Percentiles rank a stretch among this genome's conserved stretches.
phyloP scores from a whole-genome alignment of 1,284 basidiomycete genomes.

The Omphalotus olearius region DNA sequence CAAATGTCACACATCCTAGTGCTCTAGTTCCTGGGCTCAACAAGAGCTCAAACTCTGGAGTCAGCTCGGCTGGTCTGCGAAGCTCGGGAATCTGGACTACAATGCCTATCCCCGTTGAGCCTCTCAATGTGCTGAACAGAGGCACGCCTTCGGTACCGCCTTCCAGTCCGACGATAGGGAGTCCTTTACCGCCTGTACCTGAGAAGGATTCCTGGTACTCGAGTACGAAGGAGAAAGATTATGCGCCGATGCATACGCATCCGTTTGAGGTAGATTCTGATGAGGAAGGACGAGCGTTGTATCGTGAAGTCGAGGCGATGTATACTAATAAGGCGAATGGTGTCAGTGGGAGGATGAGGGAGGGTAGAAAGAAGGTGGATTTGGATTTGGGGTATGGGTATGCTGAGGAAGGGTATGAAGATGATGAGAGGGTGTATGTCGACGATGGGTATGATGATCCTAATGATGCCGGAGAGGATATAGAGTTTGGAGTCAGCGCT shows the following conservation, averaged over 20 bases:
- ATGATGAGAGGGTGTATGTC: slow-evolving; percentile 15
- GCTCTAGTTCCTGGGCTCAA: neutral
- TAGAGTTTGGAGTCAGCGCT: slow-evolving; percentile 8
- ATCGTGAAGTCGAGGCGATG: slow-evolving; percentile 1
- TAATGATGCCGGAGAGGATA: slow-evolving; percentile 3
- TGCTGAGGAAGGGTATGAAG: slow-evolving; percentile 11
- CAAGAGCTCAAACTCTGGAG: no score
- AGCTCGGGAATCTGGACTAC: no score
- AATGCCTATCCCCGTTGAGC: no score
- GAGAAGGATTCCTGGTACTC: no score
- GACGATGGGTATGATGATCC: slow-evolving; percentile 14
- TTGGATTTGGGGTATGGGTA: slow-evolving; percentile 13
- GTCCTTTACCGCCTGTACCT: no score
- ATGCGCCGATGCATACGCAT: slow-evolving; percentile 5
- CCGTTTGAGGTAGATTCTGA: slow-evolving; percentile 8
- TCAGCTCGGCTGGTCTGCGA: no score
- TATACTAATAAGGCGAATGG: neutral
- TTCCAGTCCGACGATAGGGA: no score
- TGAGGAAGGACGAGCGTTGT: slow-evolving; percentile 5
- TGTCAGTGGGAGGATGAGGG: neutral
- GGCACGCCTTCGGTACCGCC: no score
- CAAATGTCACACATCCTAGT: neutral
- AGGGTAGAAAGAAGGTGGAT: neutral
- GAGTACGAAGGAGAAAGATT: neutral
- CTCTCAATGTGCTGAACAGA: no score